phyloP scores from a whole-genome alignment of 108 stramenopile genomes.

The Skeletonema marinoi region DNA sequence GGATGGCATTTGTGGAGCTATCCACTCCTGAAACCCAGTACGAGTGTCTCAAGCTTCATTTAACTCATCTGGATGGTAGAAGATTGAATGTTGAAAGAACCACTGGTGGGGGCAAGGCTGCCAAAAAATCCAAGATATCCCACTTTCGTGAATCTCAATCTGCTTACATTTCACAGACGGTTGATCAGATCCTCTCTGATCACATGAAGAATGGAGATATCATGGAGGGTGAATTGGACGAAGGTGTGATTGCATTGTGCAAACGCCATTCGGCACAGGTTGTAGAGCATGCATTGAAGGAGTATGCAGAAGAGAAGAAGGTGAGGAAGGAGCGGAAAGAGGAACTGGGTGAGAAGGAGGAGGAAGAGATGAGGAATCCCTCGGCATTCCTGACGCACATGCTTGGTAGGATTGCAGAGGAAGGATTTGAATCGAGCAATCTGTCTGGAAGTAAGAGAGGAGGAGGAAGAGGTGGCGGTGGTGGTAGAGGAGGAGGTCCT shows the following conservation, averaged over 20 bases:
- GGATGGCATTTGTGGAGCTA: slow-evolving; percentile 90
- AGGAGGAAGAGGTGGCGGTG: slow-evolving; percentile 26
- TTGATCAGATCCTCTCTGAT: slow-evolving; percentile 77
- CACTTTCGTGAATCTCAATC: slow-evolving; percentile 79
- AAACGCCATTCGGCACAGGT: slow-evolving; percentile 82
- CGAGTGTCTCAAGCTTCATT: slow-evolving; percentile 85
- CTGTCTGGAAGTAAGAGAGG: slow-evolving; percentile 13
- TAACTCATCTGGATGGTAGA: slow-evolving; percentile 89
- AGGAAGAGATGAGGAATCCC: slow-evolving; percentile 76
- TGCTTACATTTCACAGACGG: slow-evolving; percentile 73
- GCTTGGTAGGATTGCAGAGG: slow-evolving; percentile 75
- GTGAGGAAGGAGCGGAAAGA: slow-evolving; percentile 37
- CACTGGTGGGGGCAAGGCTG: slow-evolving; percentile 68
- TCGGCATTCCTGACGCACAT: slow-evolving; percentile 78
- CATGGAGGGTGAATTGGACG: slow-evolving; percentile 84
- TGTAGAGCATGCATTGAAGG: slow-evolving; percentile 71
- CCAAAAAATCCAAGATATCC: slow-evolving; percentile 68
- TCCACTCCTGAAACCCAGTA: slow-evolving; percentile 80
- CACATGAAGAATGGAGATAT: slow-evolving; percentile 77
- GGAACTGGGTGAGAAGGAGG: slow-evolving; percentile 76
- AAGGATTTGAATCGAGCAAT: slow-evolving; percentile 63
- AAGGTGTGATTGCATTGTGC: slow-evolving; percentile 80
- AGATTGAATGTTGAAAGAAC: slow-evolving; percentile 91
- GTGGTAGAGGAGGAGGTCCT: slow-evolving; percentile 7
- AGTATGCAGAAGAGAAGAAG: slow-evolving; percentile 79